Conservation (phyloP, 2,329 filamentous ascomycete species). For the Leptographium radiaticola region DNA sequence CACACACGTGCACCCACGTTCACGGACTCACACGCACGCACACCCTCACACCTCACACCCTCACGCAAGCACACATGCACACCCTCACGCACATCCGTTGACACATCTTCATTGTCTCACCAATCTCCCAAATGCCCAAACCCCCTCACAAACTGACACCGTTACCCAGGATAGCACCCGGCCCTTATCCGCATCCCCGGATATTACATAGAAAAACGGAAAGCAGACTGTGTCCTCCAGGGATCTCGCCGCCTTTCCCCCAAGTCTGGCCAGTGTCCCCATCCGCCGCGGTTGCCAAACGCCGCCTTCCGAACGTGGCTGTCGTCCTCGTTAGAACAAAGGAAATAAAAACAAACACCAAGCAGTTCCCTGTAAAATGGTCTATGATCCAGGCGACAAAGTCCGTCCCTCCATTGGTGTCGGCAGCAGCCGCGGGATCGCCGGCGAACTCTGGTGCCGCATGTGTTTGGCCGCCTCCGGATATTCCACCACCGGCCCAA, state of each 20-base stretch:
- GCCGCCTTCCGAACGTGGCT: neutral
- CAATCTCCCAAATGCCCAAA: too few species aligned
- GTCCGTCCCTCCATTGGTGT: neutral
- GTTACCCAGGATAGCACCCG: neutral
- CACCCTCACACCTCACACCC: too few species aligned
- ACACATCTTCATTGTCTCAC: too few species aligned
- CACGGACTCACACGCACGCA: too few species aligned
- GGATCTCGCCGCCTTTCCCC: neutral
- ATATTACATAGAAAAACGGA: neutral
- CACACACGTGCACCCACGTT: too few species aligned
- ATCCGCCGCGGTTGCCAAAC: neutral
- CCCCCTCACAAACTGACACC: neutral
- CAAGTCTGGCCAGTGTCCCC: too few species aligned
- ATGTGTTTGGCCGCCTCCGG: neutral
- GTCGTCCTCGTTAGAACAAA: neutral
- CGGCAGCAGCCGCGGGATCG: neutral
- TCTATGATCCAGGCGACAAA: neutral
- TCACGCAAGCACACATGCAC: too few species aligned
- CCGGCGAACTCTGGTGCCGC: slow-evolving; percentile 9
- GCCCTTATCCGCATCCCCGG: neutral
- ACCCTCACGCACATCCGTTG: too few species aligned
- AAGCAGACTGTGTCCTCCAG: neutral
- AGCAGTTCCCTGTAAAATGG: neutral
- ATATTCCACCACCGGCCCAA: neutral
- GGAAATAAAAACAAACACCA: neutral